Evolutionary conservation across 768 basidiomycete species (phyloP).

Genomic region (Psilocybe sp.): DNA sequence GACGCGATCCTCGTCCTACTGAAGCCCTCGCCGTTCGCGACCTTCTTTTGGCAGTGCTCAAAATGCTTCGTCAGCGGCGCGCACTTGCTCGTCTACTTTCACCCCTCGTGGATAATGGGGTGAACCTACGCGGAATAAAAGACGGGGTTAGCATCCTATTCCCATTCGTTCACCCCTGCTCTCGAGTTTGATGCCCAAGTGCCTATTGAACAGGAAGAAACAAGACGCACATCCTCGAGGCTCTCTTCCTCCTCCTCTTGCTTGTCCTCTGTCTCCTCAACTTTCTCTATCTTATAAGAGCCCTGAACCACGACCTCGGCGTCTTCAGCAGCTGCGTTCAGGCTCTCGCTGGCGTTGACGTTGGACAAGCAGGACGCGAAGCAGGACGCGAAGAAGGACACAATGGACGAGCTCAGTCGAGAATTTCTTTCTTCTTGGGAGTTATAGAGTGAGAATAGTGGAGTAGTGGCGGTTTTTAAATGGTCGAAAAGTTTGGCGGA

Average conservation of each 20-base stretch:
- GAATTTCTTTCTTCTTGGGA: too few relatives aligned
- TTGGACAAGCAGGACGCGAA: conserved; percentile 45
- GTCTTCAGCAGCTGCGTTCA: conserved; percentile 47
- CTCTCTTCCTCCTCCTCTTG: conserved; percentile 63
- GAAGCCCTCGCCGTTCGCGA: conserved; percentile 77
- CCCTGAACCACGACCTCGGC: conserved; percentile 52
- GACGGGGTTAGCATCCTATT: too few relatives aligned
- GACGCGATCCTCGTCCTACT: conserved; percentile 90
- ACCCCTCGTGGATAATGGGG: conserved; percentile 74
- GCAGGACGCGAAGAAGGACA: conserved; percentile 38
- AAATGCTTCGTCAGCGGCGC: too few relatives aligned
- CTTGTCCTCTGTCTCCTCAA: conserved; percentile 33
- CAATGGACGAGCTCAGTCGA: conserved; percentile 38
- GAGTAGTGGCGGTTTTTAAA: too few relatives aligned
- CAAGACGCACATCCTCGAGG: conserved; percentile 82
- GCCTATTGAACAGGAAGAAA: too few relatives aligned
- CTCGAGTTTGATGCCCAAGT: too few relatives aligned
- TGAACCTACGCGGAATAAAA: conserved; percentile 48
- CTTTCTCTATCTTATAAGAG: too few relatives aligned
- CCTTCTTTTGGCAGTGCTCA: conserved; percentile 87
- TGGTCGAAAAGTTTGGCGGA: too few relatives aligned
- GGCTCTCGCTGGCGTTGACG: conserved; percentile 42
- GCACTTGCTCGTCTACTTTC: conserved; percentile 59
- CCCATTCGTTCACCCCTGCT: too few relatives aligned
- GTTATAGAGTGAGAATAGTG: too few relatives aligned